Base-by-base conservation (phyloP, 306 rosid genomes). In the Trichosanthes truncata region DNA sequence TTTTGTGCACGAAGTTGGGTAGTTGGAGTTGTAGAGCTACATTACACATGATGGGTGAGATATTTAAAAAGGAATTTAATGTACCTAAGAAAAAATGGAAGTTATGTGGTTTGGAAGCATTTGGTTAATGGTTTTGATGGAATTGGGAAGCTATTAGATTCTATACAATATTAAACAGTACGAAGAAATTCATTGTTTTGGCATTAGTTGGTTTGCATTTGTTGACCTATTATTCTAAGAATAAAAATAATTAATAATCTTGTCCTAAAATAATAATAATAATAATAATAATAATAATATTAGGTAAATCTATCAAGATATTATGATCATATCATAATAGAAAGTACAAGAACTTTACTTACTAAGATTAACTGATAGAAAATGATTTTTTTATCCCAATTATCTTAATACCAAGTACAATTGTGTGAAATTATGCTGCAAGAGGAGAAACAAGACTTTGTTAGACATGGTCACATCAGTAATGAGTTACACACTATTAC, bases 1-100 rank as follows among this genome's bases (percentile, higher is more conserved):
- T n/a, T n/a, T 35, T 36, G 3, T 38, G 17, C 18, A 41, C 20
- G 29, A 40, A 68, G 75, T 69, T 69, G 76, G 55, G 76, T 68
- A 41, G 75, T 41, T 68, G 75, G 75, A 68, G 76, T 41, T 68
- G 75, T 43, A 40, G 76, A 69, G 76, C 52, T 69, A 11, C 10
- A 69, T 9, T 43, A 40, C 76, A 69, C 12, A 67, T 40, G 0
- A 11, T n/a, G 31, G 48, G 52, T 67, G 51, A 26, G 46, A 67
- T 20, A 20, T 69, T 69, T 41, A 36, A 52, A 36, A 8, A 38
- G 8, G 25, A 25, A 40, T 41, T 45, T 45, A 9, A 9, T 40
- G 21, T 69, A 41, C 5, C 5, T 13, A 43, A 69, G 18, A 25
- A 41, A n/a, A 21, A 41, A 21, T 31, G 38, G 26, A 66, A 18